Base-by-base conservation (phyloP, 2,329 filamentous ascomycete genomes). In the Diaporthe destruens region DNA sequence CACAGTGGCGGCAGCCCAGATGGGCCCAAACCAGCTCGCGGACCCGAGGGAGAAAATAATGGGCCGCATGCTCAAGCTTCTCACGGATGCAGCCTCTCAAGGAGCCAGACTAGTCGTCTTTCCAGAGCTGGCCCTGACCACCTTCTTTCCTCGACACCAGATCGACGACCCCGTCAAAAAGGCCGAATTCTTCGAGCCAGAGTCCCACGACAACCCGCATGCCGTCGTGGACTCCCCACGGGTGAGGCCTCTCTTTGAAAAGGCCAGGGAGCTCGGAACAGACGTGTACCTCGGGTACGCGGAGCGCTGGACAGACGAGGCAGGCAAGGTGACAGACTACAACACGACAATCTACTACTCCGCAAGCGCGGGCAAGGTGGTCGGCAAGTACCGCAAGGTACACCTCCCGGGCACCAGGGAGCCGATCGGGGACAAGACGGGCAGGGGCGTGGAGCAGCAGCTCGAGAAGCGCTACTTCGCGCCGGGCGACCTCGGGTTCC, bases 301-400 rank as follows among this genome's bases (percentile, higher is more conserved):
- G 0, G 88, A 89, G 76, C 81, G 84, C 3, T 74, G 73, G 83
- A 84, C 34, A 71, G 78, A 42, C 5, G 76, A 76, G 53, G 79
- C 83, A 2, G 86, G 85, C 44, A 81, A 79, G 14, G 81, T 69
- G 1, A 79, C 76, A 11, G 81, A 86, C 57, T 89, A 85, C 77
- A 89, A 89, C 77, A 85, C 84, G 75, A 88, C 88, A 75, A 84
- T 88, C 7, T 89, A 88, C 75, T 89, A 85, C 77, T 87, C 85
- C 0, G 84, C 83, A 0, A 79, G 53, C 32, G 66, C 79, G 49
- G 81, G 79, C 5, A 77, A 80, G 49, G 81, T 87, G 6, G 77
- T 88, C 32, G 81, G 81, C 23, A 89, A 88, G 74, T 89, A 89
- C 75, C 82, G 87, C 70, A 89, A 89, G 77, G 81, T 88, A 0